phyloP scores from a whole-genome alignment of 345 rosid species.

The Zanthoxylum bungeanum region DNA sequence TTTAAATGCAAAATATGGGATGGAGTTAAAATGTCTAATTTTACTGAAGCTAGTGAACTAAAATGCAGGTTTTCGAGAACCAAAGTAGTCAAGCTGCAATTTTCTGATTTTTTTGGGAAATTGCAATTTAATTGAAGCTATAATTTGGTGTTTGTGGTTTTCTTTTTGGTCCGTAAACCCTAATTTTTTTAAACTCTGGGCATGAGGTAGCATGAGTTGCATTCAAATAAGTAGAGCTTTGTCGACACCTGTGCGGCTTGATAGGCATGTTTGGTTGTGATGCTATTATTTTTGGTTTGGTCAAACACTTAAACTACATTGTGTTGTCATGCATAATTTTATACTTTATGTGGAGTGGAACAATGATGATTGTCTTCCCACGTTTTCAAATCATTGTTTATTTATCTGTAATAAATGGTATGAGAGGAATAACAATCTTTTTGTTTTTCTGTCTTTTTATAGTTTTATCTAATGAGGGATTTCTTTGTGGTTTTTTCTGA shows the following conservation, averaged over 20 bases:
- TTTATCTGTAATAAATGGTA: constrained; percentile 5
- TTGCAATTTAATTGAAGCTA: background rate
- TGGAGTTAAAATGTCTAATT: background rate
- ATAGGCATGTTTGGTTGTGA: background rate
- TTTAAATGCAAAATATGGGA: background rate
- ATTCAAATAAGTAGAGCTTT: background rate
- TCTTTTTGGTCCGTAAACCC: background rate
- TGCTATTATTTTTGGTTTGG: background rate
- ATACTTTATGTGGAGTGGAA: background rate
- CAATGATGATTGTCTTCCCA: background rate
- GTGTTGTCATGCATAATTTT: background rate
- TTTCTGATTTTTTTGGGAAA: background rate
- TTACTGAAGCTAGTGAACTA: background rate
- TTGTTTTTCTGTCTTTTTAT: background rate
- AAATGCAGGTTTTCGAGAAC: background rate
- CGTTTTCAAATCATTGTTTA: background rate
- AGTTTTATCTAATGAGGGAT: background rate
- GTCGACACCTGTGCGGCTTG: background rate
- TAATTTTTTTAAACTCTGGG: background rate
- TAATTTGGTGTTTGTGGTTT: background rate
- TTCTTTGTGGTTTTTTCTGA: background rate
- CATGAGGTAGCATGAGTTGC: background rate
- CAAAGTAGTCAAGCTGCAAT: background rate
- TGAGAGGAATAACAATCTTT: background rate
- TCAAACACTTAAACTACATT: background rate